Base-by-base conservation (phyloP, 2,329 filamentous ascomycete genomes). In the Calonectria naviculata region DNA sequence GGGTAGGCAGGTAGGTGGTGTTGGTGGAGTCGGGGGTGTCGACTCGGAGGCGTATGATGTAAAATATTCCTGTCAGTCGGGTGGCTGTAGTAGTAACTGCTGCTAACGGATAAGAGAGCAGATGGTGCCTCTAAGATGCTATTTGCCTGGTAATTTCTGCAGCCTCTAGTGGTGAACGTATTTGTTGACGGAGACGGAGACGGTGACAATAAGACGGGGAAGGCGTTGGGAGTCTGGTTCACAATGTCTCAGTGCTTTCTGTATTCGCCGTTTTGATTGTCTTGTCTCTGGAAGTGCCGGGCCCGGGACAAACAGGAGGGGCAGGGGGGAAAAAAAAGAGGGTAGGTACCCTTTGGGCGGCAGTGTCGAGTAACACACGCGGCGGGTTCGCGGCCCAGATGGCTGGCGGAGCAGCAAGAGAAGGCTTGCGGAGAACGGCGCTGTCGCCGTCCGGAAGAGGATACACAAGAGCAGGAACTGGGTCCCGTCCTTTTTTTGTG, bases 301-400 rank as follows among this genome's bases (percentile, higher is more conserved):
- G 64, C 67, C 54, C 61, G 61, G 60, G 49, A 64, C 67, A 69
- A 69, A 69, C 67, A 54, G 61, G 67, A 69, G 67, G 67, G 49
- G 60, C 67, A 60, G 54, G 65, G 67, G 67, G 49, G 60, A 60
- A 60, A 42, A 63, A 46, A 65, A 54, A 41, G 46, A 49, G 44
- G 24, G 29, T 64, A 47, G 36, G 61, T 49, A 52, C 62, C 46
- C 46, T 65, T 38, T 49, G 41, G 49, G 49, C 61, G 44, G 31
- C 67, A 60, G 52, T 29, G 34, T 64, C 49, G 60, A 65, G 67
- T 69, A 60, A 65, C 67, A 69, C 67, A 65, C 36, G 36, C 65
- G 56, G 46, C 47, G 38, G 60, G 58, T 56, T 68, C 58, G 66
- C 66, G 38, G 58, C 58, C 66, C 58, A 68, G 56, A 63, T 28